Evolutionary conservation across 139 green algal species (phyloP).

Genomic region (Chloropicon primus): DNA sequence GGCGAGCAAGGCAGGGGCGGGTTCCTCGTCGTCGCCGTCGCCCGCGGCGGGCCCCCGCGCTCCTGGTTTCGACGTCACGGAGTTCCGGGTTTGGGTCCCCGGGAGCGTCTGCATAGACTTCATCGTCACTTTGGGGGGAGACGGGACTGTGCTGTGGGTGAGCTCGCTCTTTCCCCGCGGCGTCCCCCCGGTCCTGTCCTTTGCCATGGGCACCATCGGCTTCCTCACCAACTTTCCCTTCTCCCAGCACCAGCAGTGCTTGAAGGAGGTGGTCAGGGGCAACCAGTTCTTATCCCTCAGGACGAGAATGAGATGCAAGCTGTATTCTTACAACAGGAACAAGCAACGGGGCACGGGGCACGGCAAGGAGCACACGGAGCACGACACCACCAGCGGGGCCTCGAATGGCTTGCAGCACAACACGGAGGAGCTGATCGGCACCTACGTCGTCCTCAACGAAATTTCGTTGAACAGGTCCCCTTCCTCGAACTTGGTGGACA

Average conservation of each 20-base stretch:
- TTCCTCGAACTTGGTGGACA: neutral
- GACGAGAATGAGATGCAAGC: neutral
- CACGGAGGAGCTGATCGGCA: neutral
- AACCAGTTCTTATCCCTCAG: neutral
- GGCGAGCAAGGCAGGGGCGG: neutral
- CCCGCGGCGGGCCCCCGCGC: too few species aligned
- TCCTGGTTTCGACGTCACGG: too few species aligned
- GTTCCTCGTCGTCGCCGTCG: too few species aligned
- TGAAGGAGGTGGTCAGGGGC: slow-evolving; percentile 86
- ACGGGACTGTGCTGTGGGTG: slow-evolving; percentile 84
- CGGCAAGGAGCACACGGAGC: neutral
- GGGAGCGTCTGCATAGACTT: slow-evolving; percentile 44
- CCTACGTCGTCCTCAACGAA: neutral
- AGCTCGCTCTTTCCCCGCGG: slow-evolving; percentile 48
- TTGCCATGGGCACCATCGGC: slow-evolving; percentile 77
- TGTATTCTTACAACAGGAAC: neutral
- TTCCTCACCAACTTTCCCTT: slow-evolving; percentile 75
- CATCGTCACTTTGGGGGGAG: slow-evolving; percentile 68
- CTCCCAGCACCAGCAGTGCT: neutral
- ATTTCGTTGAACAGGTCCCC: neutral
- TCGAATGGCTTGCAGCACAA: too few species aligned
- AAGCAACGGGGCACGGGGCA: neutral
- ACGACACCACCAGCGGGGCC: too few species aligned
- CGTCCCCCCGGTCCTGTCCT: slow-evolving; percentile 55
- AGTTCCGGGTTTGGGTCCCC: neutral